phyloP scores from a whole-genome alignment of 768 basidiomycete species.

The Terana coerulea region DNA sequence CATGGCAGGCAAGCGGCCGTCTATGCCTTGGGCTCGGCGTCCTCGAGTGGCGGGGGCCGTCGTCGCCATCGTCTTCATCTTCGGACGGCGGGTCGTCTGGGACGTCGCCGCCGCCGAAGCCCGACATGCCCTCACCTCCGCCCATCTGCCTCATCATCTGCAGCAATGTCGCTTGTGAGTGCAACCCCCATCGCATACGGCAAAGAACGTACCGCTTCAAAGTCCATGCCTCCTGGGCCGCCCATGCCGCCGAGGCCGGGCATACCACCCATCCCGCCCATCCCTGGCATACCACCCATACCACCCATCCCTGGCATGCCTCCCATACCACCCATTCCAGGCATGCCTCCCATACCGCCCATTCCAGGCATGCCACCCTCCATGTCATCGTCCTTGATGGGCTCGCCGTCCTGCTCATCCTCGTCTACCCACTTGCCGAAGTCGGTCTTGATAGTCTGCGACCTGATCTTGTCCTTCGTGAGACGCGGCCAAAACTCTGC shows the following conservation, averaged over 20 bases:
- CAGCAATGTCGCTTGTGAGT: background rate
- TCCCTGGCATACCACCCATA: conserved; percentile 45
- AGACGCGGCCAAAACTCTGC: conserved; percentile 90
- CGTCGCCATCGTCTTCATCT: conserved; percentile 28
- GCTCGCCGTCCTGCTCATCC: conserved; percentile 83
- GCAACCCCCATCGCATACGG: background rate
- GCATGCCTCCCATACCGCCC: conserved; percentile 45
- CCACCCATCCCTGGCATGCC: conserved; percentile 53
- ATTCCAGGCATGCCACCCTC: conserved; percentile 35
- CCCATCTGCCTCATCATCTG: conserved; percentile 42
- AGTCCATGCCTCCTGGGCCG: conserved; percentile 56
- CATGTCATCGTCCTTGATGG: conserved; percentile 31
- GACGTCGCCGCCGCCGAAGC: background rate
- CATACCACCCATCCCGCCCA: conserved; percentile 45
- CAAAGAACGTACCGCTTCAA: conserved; percentile 49
- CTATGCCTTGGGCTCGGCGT: conserved; percentile 47
- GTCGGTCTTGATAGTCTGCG: conserved; percentile 87
- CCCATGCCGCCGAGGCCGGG: conserved; percentile 42
- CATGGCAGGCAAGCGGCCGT: too few species aligned
- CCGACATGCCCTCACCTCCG: conserved; percentile 19
- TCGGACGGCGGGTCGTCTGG: conserved; percentile 20
- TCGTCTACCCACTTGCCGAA: conserved; percentile 96
- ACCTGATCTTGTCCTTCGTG: conserved; percentile 82
- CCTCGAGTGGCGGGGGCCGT: conserved; percentile 83
- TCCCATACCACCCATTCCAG: conserved; percentile 45